Conservation (phyloP, 768 basidiomycete genomes). For the Pleurotus cornucopiae region DNA sequence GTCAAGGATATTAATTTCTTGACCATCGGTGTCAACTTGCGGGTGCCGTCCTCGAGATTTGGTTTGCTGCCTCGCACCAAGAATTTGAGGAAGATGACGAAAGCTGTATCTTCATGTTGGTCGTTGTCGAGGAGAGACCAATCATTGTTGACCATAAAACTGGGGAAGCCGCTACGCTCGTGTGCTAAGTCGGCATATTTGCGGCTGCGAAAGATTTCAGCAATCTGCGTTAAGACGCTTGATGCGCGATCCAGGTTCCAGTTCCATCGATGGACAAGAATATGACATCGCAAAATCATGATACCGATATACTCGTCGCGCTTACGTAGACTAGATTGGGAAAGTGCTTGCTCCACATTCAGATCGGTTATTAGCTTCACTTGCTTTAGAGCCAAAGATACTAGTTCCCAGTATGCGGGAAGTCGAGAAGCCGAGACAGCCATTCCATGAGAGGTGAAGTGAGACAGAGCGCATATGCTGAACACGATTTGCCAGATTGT, state of each 20-base stretch:
- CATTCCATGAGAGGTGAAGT: slow-evolving; percentile 61
- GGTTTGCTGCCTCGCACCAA: slow-evolving; percentile 56
- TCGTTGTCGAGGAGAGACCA: slow-evolving; percentile 46
- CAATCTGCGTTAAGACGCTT: slow-evolving; percentile 57
- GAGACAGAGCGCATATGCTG: slow-evolving; percentile 68
- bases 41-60: slow-evolving; percentile 22
- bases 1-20: slow-evolving; percentile 71
- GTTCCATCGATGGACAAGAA: slow-evolving; percentile 70
- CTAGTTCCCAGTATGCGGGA: slow-evolving; percentile 63
- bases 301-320: slow-evolving; percentile 70
- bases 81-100: slow-evolving; percentile 78
- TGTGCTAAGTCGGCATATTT: slow-evolving; percentile 68
- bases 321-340: slow-evolving; percentile 36
- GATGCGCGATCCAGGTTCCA: slow-evolving; percentile 65
- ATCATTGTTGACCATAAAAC: slow-evolving; percentile 59
- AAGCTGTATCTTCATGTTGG: slow-evolving; percentile 63
- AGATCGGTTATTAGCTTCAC: slow-evolving; percentile 53
- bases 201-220: slow-evolving; percentile 72
- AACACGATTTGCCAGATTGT: slow-evolving; percentile 68
- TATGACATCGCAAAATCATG: slow-evolving; percentile 67
- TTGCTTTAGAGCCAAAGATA: slow-evolving; percentile 49
- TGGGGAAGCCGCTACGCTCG: slow-evolving; percentile 62
- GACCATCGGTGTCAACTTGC: slow-evolving; percentile 35
- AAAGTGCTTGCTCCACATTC: slow-evolving; percentile 33
- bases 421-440: slow-evolving; percentile 30